Evolutionary conservation across 1,284 basidiomycete genomes (phyloP), one percentile per base, ranked within the genome.

Genomic region (Cryptococcus amylolentus): DNA sequence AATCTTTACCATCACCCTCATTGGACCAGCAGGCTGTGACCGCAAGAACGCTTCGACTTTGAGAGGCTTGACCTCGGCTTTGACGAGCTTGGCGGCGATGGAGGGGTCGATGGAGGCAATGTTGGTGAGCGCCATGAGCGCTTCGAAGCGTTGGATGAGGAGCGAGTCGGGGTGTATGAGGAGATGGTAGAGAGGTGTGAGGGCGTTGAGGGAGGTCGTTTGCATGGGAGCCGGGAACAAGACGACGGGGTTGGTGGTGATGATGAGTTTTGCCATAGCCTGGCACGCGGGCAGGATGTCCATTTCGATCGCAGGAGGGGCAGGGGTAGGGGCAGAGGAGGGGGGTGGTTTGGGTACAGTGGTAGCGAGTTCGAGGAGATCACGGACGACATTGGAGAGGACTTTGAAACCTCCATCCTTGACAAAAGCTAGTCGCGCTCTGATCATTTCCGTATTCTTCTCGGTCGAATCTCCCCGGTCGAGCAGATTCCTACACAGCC

Each of bases 111-210:
- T 82, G n/a, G 90, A 92, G 1, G 93, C 87, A 38, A 98, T 78
- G 71, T 98, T 98, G 4, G 95, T 98, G 49, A 98, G 81, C 1
- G 93, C 94, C 89, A 98, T 94, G 60, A 93, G 81, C 3, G 87
- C 85, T 75, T 98, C 95, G 69, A 98, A 98, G 45, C 83, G 83
- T 69, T 97, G 91, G 14, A 98, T 80, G 37, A 88, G 82, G 28
- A 78, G 84, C 1, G 91, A 83, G 0, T 83, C 80, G 0, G 84
- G 77, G 65, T 88, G 84, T 46, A 84, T 81, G 38, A 96, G 80
- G 53, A 94, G 79, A 35, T 84, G 73, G 1, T 86, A 83, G 47
- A 96, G 80, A 0, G 91, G 91, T 1, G 86, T 82, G 54, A 95
- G 85, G 4, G 86, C 85, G 70, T 94, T 89, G 65, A 86, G 84